Conservation (phyloP, 768 basidiomycete genomes). For the Mycena venus region DNA sequence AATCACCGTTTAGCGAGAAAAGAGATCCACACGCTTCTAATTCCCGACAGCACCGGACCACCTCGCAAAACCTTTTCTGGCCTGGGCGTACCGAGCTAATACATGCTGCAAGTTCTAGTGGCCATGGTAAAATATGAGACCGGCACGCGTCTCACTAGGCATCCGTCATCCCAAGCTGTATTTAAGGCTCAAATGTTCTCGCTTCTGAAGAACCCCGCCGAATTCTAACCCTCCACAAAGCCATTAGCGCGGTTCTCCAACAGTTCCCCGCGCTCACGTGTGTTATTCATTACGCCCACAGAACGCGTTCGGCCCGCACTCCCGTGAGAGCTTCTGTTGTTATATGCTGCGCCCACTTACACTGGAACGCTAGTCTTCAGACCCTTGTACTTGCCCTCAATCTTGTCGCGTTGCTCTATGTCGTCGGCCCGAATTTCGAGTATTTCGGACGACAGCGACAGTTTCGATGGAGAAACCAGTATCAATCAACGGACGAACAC, state of each 20-base stretch:
- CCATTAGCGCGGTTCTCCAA: not conserved
- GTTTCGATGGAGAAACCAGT: not conserved
- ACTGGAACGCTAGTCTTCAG: constrained; percentile 25
- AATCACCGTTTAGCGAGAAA: not conserved
- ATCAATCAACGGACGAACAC: not conserved
- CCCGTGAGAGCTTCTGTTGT: constrained; percentile 16
- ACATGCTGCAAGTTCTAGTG: not conserved
- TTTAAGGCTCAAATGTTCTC: not conserved
- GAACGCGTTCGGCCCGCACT: constrained; percentile 14
- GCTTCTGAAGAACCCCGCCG: not conserved
- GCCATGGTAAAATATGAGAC: not conserved
- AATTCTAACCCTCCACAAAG: not conserved
- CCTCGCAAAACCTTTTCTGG: not conserved
- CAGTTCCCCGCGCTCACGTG: constrained; percentile 22
- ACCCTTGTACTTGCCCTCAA: not conserved
- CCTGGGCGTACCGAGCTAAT: constrained; percentile 23
- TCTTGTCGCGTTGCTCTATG: not conserved
- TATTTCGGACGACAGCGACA: constrained; percentile 21
- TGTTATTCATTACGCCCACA: not conserved
- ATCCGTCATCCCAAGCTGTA: not conserved
- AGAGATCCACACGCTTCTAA: not conserved
- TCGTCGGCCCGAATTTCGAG: not conserved
- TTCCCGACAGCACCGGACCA: not conserved
- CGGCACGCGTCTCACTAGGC: not conserved
- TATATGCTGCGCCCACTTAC: not conserved